Percentiles rank a stretch among this genome's conserved stretches.
These are phyloP conservation scores for Leucosporidium yakuticum DNA, from an alignment of 768 basidiomycete species.

Conservation along the genomic window DNA sequence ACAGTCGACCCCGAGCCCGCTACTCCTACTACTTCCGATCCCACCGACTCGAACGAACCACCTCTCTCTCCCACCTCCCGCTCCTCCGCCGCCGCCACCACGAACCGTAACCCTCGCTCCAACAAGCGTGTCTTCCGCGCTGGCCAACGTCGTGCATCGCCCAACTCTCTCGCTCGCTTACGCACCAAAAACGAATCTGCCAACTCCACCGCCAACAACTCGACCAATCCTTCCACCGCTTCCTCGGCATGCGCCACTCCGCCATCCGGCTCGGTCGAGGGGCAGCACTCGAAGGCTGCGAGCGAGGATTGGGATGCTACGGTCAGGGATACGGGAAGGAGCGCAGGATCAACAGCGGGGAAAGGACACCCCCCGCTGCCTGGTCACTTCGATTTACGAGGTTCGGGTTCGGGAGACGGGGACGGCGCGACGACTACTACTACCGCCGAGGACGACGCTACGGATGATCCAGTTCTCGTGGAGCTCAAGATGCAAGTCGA, in stretches of 20 bases:
- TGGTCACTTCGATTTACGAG: too few relatives aligned
- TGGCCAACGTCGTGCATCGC: conserved; percentile 38
- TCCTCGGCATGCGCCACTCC: conserved; percentile 1
- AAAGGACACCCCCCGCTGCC: too few relatives aligned
- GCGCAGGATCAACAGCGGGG: too few relatives aligned
- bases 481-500: conserved; percentile 66
- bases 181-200: conserved; percentile 20
- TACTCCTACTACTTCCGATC: background rate
- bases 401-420: conserved; percentile 2
- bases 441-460: background rate
- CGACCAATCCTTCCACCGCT: background rate
- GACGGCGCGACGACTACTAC: background rate
- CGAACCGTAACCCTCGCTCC: conserved; percentile 12
- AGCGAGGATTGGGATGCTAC: background rate
- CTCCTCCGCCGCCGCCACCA: background rate
- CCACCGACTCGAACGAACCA: conserved; percentile 1
- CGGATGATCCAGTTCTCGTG: conserved; percentile 50
- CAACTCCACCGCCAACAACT: background rate
- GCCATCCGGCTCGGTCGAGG: background rate
- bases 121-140: conserved; percentile 35
- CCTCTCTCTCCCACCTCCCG: conserved; percentile 20
- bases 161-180: conserved; percentile 30
- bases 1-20: background rate
- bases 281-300: background rate
- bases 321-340: too few relatives aligned